phyloP scores from a whole-genome alignment of 2,329 filamentous ascomycete species.

The Neurospora sp. region DNA sequence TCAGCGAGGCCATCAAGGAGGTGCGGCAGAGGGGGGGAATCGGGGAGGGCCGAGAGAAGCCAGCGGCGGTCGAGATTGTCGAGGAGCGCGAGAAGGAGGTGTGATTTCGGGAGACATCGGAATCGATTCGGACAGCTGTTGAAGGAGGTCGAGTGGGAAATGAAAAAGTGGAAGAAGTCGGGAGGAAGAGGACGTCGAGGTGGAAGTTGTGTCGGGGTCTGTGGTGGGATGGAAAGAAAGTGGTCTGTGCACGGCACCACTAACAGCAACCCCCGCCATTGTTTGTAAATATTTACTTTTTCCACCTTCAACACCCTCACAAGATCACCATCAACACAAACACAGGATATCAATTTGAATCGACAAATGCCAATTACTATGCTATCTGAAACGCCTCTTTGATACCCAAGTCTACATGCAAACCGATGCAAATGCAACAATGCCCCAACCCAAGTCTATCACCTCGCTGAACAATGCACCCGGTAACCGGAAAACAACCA shows the following conservation, averaged over 20 bases:
- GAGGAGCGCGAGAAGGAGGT: constrained; percentile 2
- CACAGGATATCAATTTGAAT: neutral
- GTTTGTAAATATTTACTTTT: neutral
- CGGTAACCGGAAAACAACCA: neutral
- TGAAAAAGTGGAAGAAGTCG: rapidly evolving
- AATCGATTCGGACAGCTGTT: neutral
- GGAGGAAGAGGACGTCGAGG: neutral
- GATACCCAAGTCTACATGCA: neutral
- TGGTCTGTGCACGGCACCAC: too few species aligned
- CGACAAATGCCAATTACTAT: neutral
- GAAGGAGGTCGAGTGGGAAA: neutral
- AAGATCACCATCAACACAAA: too few species aligned
- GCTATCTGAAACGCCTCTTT: neutral
- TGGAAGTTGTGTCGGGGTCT: neutral
- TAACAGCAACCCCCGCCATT: neutral
- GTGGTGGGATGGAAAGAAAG: too few species aligned
- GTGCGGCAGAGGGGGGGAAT: constrained; percentile 7
- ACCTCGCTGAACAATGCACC: neutral
- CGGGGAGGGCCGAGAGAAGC: constrained; percentile 4
- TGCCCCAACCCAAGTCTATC: neutral
- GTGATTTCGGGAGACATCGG: neutral
- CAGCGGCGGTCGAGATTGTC: constrained; percentile 6
- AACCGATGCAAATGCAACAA: neutral
- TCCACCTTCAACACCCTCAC: neutral
- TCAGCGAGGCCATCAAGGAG: constrained; percentile 18